Base-by-base conservation (phyloP, 1,284 basidiomycete genomes). In the Cronartium ribicola region DNA sequence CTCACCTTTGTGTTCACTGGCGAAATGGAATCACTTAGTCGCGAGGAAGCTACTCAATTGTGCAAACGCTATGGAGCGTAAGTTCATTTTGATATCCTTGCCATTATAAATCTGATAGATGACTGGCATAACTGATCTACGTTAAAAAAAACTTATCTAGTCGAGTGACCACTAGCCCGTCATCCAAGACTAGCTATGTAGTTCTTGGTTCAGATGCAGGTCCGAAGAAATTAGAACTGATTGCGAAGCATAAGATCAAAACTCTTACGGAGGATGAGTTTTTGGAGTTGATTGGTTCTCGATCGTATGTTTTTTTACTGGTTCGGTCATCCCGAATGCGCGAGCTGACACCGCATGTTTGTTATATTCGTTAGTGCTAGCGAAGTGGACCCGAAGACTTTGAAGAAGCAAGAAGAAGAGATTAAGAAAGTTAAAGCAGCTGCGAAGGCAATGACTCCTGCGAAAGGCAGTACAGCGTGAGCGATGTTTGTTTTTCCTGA, bases 41-140 rank as follows among this genome's bases (percentile, higher is more conserved):
- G 95, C 43, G 93, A 98, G 5, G 93, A 97, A 78, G 90, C 92
- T 0, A 80, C 85, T 48, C 91, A 95, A 77, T 83, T 97, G 2
- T 94, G 90, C 0, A 98, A 98, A 82, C 90, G 94, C 5, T 94
- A 89, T 80, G 92, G 93, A 77, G 95, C 88, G 91, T 92, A 74
- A 77, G 90, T 81, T 13, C 7, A 14, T 37, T 20, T 61, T 59
- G 13, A 60, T 14, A 14, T 43, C 20, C n/a, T 29, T 29, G 29
- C 20, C 48, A 43, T 40, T 29, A 41, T 0, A 51, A 67, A 13
- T 51, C 5, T 5, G 44, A 11, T 48, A 11, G n/a, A 20, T 11
- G 37, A 11, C 40, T 51, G 1, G 8, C 4, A 43, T 29, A 29
- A 41, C 5, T 48, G 13, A 75, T 57, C n/a, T 13, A 10, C 39